These are phyloP conservation scores for Thecaphora thlaspeos DNA, from an alignment of 1,284 basidiomycete genomes.

Conservation along the genomic window DNA sequence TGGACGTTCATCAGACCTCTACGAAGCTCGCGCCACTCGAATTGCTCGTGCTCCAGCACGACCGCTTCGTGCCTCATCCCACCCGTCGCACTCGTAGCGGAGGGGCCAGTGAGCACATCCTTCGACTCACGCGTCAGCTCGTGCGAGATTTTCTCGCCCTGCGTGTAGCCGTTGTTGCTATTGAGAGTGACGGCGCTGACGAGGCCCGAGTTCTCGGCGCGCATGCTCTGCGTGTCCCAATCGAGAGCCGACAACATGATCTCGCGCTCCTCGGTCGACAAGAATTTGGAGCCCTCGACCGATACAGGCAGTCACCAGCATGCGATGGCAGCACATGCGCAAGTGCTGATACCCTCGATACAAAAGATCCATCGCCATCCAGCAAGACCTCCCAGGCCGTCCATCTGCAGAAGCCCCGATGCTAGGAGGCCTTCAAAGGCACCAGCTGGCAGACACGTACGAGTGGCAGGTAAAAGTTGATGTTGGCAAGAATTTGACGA, in stretches of 20 bases:
- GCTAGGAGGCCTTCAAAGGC: conserved; percentile 59
- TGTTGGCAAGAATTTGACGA: neutral
- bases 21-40: conserved; percentile 40
- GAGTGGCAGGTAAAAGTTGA: no score
- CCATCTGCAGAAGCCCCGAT: conserved; percentile 65
- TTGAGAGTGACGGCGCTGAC: conserved; percentile 3
- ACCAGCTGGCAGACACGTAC: conserved; percentile 27
- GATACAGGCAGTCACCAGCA: conserved; percentile 66
- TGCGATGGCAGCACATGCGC: conserved; percentile 61
- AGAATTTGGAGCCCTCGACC: conserved; percentile 64
- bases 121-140: neutral
- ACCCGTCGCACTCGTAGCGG: no score
- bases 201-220: conserved; percentile 62
- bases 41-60: conserved; percentile 28
- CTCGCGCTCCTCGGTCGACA: conserved; percentile 63
- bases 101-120: neutral
- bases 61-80: no score
- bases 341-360: conserved; percentile 65
- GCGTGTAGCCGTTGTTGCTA: conserved; percentile 13
- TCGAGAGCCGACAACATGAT: conserved; percentile 62
- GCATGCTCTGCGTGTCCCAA: conserved; percentile 28
- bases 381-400: conserved; percentile 63
- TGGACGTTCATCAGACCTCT: conserved; percentile 37
- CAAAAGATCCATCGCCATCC: conserved; percentile 65
- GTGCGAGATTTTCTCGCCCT: neutral